These are phyloP conservation scores for Giardia muris DNA, from an alignment of 208 protist species.

Conservation along the genomic window DNA sequence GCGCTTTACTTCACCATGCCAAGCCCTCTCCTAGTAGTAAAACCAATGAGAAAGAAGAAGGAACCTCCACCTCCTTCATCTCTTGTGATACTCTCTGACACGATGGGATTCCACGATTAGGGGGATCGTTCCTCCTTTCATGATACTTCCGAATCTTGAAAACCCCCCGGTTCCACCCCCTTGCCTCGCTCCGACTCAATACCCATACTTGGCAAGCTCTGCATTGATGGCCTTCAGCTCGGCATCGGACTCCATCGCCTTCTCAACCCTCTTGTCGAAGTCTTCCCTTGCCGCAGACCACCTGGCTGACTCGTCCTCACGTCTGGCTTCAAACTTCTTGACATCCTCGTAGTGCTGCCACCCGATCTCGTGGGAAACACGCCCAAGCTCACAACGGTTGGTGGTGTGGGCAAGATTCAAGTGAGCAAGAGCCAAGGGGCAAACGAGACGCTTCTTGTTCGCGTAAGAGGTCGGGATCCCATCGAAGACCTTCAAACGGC, in stretches of 20 bases:
- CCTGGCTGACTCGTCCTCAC: conserved; percentile 48
- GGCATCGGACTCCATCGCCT: conserved; percentile 14
- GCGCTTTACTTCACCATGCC: too few species aligned
- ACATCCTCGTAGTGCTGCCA: conserved; percentile 68
- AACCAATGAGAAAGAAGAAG: too few species aligned
- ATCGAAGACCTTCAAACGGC: conserved; percentile 59
- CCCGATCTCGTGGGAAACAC: conserved; percentile 56
- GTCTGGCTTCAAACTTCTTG: conserved; percentile 59
- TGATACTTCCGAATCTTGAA: too few species aligned
- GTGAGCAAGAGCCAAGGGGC: conserved; percentile 61
- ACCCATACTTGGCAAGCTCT: conserved; percentile 31
- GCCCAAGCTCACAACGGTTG: conserved; percentile 56
- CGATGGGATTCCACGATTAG: too few species aligned
- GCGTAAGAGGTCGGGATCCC: conserved; percentile 66
- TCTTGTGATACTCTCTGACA: too few species aligned
- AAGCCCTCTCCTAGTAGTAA: too few species aligned
- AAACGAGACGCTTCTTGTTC: conserved; percentile 61
- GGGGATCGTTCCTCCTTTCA: too few species aligned
- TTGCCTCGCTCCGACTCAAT: conserved; percentile 4
- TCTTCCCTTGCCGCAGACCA: conserved; percentile 52
- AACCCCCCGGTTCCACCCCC: too few species aligned
- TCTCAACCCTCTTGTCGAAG: conserved; percentile 1
- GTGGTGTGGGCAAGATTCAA: conserved; percentile 50
- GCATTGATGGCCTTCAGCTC: conserved; percentile 12
- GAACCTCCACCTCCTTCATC: too few species aligned